phyloP scores from a whole-genome alignment of 1,284 basidiomycete species.

The Cystobasidiaceae sp. region DNA sequence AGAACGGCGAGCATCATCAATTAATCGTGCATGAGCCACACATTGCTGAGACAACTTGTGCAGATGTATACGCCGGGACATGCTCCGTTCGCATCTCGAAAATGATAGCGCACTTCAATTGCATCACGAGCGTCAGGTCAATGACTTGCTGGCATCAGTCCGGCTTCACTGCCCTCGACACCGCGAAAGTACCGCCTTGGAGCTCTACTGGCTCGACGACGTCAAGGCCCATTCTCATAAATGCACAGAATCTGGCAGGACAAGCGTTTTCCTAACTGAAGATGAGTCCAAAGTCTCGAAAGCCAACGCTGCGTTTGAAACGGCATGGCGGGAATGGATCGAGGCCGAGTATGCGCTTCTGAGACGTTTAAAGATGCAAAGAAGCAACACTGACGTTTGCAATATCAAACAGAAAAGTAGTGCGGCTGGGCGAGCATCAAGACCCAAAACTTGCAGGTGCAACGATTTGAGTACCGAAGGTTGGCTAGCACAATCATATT shows the following conservation, averaged over 20 bases:
- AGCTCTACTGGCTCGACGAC: background rate
- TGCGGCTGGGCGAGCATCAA: background rate
- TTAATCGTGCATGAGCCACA: background rate
- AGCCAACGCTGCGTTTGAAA: background rate
- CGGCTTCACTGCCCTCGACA: constrained; percentile 1
- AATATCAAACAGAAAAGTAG: background rate
- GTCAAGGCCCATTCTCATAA: background rate
- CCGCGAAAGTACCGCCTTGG: background rate
- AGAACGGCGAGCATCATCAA: background rate
- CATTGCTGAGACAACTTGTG: too few relatives aligned
- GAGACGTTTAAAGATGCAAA: background rate
- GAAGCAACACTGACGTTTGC: background rate
- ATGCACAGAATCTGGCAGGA: background rate
- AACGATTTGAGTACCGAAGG: background rate
- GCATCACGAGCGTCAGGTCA: background rate
- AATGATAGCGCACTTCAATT: too few relatives aligned
- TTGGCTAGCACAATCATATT: background rate
- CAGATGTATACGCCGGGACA: too few relatives aligned
- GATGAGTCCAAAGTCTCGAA: background rate
- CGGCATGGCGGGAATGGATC: constrained; percentile 9
- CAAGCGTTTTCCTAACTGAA: background rate
- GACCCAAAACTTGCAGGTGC: background rate
- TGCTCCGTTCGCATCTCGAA: too few relatives aligned
- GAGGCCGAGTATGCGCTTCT: background rate
- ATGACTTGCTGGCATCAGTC: background rate